Evolutionary conservation across 177 flowering plant species (phyloP), one percentile per base, ranked within the genome.

Genomic region (Vitis hybrid): DNA sequence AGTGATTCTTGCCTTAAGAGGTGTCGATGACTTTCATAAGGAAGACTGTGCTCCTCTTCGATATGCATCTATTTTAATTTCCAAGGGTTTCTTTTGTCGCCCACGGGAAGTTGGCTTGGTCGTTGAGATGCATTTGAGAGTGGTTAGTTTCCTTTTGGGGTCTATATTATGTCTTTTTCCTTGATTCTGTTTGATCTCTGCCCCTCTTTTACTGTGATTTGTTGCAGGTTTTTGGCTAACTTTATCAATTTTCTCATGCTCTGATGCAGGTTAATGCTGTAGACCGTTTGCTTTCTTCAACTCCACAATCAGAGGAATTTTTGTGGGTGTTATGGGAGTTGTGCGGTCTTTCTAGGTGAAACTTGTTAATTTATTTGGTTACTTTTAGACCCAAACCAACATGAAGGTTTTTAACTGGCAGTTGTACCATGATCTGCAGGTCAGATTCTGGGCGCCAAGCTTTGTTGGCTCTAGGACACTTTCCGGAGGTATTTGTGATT

Each of bases 371-470:
- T 51, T 48, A 24, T 65, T 63, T 68, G 10, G 58, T 79, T 60
- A 3, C 1, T 52, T 69, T 12, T 71, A 59, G 18, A 16, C 8
- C 2, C 13, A 40, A 18, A 24, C 6, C n/a, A 21, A n/a, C 55
- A 30, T 56, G 24, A 48, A 69, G 54, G 3, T 16, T 18, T 49
- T 57, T 61, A 11, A 50, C 52, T 24, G 18, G 54, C 4, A 62
- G 14, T 58, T 70, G 24, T 68, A n/a, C 52, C 52, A 57, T 77
- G 27, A 62, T 75, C 27, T 84, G 78, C 87, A 95, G 99, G 85
- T 89, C 94, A 73, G 89, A 92, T 77, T 89, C 90, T 83, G 99
- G 99, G 56, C 93, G 97, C 52, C 91, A 90, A 78, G 98, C 99
- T 54, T 74, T 95, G 79, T 73, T 93, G 83, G 83, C 88, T 79